Conservation (phyloP, 768 basidiomycete species). For the Leccinellum rugosiceps region DNA sequence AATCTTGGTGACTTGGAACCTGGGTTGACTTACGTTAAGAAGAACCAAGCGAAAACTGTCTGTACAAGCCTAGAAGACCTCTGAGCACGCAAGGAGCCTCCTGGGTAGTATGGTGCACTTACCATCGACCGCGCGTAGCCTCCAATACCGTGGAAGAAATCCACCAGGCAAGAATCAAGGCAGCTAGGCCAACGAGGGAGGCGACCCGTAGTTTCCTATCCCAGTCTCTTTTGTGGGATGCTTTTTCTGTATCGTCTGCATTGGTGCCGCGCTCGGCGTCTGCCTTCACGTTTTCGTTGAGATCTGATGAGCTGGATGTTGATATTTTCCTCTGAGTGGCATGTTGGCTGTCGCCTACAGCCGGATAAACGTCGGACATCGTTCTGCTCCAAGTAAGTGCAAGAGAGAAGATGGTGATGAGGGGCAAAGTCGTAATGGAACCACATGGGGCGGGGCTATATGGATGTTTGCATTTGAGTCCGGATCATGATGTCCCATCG, state of each 20-base stretch:
- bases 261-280: conserved; percentile 16
- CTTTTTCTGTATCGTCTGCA: conserved; percentile 10
- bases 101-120: conserved; percentile 18
- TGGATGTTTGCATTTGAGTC: not conserved
- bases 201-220: conserved; percentile 36
- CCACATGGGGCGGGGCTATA: not conserved
- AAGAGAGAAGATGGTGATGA: not conserved
- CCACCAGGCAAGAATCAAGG: conserved; percentile 82
- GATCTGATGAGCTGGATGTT: conserved; percentile 11
- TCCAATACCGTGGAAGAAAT: conserved; percentile 67
- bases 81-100: not conserved
- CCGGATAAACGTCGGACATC: conserved; percentile 18
- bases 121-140: conserved; percentile 77
- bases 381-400: not conserved
- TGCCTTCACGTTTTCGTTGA: conserved; percentile 7
- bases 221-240: not conserved
- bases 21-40: conserved; percentile 54
- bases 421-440: conserved; percentile 1
- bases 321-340: conserved; percentile 21
- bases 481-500: not conserved
- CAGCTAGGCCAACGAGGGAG: conserved; percentile 50
- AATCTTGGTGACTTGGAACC: not conserved
- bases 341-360: conserved; percentile 1
- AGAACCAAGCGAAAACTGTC: conserved; percentile 80
- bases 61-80: conserved; percentile 62